phyloP scores from a whole-genome alignment of 257 asterid species.

The Avicennia marina region DNA sequence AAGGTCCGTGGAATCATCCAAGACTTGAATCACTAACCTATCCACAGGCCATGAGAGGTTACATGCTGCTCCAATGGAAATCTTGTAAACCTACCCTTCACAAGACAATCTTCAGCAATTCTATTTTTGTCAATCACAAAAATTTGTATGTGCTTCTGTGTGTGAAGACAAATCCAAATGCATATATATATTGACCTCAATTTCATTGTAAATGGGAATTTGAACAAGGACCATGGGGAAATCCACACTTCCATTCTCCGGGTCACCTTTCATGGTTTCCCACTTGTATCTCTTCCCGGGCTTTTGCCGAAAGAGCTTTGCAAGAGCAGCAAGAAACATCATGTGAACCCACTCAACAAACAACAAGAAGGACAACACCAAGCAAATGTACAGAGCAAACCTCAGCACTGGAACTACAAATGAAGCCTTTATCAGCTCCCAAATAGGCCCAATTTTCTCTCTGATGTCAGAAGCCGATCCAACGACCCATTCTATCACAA shows the following conservation, averaged over 20 bases:
- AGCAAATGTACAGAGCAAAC: constrained; percentile 33
- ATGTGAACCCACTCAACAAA: constrained; percentile 57
- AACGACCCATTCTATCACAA: constrained; percentile 22
- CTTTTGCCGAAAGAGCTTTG: constrained; percentile 39
- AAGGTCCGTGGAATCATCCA: constrained; percentile 81
- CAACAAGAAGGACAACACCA: constrained; percentile 47
- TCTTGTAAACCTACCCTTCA: constrained; percentile 55
- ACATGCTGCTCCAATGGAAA: constrained; percentile 81
- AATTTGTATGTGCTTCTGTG: too few species aligned
- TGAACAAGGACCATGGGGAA: constrained; percentile 66
- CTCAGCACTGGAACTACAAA: constrained; percentile 43
- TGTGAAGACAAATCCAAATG: neutral
- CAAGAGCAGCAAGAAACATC: constrained; percentile 46
- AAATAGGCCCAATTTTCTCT: constrained; percentile 26
- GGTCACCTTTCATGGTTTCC: constrained; percentile 36
- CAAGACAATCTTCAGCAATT: too few species aligned
- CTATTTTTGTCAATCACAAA: too few species aligned
- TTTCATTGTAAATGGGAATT: constrained; percentile 64
- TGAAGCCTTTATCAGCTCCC: constrained; percentile 24
- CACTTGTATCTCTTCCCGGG: constrained; percentile 45
- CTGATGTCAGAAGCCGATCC: constrained; percentile 23
- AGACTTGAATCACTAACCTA: constrained; percentile 59
- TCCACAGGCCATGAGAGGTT: constrained; percentile 77
- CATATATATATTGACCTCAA: constrained; percentile 33
- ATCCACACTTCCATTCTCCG: constrained; percentile 38